phyloP scores from a whole-genome alignment of 2,329 filamentous ascomycete genomes.

The Myriosclerotinia curreyana region DNA sequence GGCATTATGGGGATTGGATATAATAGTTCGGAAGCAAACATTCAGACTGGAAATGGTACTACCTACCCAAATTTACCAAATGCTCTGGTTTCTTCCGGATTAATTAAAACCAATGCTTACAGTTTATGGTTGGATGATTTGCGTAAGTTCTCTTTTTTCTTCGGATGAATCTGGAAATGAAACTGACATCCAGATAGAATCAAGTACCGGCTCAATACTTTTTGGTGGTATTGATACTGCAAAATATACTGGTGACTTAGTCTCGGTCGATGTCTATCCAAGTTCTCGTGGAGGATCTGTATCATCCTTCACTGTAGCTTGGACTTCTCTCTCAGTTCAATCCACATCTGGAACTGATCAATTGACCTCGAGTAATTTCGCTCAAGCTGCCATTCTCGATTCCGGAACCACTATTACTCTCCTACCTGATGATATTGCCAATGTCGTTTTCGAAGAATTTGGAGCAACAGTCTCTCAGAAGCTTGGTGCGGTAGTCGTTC shows the following conservation, averaged over 20 bases:
- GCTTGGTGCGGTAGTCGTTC: constrained; percentile 49
- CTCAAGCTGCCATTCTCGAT: constrained; percentile 56
- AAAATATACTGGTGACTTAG: constrained; percentile 44
- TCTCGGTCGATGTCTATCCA: constrained; percentile 38
- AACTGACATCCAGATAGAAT: constrained; percentile 31
- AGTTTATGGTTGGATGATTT: constrained; percentile 42
- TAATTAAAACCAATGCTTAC: constrained; percentile 45
- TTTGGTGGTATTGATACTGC: constrained; percentile 49
- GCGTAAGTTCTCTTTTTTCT: constrained; percentile 29
- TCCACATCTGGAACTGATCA: constrained; percentile 42
- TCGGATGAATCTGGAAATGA: background rate
- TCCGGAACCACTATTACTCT: constrained; percentile 66
- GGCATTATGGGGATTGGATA: constrained; percentile 61
- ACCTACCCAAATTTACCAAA: constrained; percentile 38
- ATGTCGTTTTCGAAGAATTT: constrained; percentile 45
- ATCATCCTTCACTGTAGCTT: constrained; percentile 39
- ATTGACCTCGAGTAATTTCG: constrained; percentile 37
- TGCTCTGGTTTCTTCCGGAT: constrained; percentile 43
- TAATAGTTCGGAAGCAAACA: constrained; percentile 44
- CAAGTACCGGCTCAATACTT: constrained; percentile 40
- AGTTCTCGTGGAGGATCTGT: constrained; percentile 10
- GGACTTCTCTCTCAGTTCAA: constrained; percentile 38
- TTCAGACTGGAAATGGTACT: constrained; percentile 47
- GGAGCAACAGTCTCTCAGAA: constrained; percentile 46
- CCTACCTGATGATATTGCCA: constrained; percentile 56